phyloP scores from a whole-genome alignment of 129 eudicot species.

The Logfia minima region DNA sequence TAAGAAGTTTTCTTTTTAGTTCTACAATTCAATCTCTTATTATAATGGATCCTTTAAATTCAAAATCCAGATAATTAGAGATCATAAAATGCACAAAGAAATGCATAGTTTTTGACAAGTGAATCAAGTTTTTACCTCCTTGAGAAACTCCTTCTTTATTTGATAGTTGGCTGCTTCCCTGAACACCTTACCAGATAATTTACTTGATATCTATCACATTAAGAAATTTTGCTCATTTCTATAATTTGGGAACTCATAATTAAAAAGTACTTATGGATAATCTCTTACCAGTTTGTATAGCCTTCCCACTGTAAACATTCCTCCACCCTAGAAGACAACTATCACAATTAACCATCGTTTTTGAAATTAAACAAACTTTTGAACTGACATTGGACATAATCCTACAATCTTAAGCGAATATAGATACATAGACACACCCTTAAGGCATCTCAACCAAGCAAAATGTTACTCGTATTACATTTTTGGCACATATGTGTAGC shows the following conservation, averaged over 20 bases:
- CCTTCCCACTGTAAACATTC: constrained; percentile 70
- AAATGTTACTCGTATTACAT: no score
- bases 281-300: constrained; percentile 62
- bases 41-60: neutral
- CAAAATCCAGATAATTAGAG: neutral
- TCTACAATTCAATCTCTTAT: neutral
- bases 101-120: neutral
- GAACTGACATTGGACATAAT: constrained; percentile 6
- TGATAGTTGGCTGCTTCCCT: constrained; percentile 84
- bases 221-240: constrained; percentile 13
- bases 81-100: neutral
- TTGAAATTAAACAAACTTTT: neutral
- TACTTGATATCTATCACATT: constrained; percentile 64
- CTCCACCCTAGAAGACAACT: constrained; percentile 67
- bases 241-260: constrained; percentile 9
- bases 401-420: neutral
- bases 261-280: constrained; percentile 8
- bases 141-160: constrained; percentile 65
- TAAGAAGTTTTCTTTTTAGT: neutral
- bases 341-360: constrained; percentile 3
- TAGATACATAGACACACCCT: neutral
- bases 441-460: neutral
- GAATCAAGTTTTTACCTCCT: constrained; percentile 52
- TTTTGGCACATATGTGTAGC: no score
- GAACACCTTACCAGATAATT: constrained; percentile 58